phyloP scores from a whole-genome alignment of 257 asterid genomes.

The Euphrasia confusa region DNA sequence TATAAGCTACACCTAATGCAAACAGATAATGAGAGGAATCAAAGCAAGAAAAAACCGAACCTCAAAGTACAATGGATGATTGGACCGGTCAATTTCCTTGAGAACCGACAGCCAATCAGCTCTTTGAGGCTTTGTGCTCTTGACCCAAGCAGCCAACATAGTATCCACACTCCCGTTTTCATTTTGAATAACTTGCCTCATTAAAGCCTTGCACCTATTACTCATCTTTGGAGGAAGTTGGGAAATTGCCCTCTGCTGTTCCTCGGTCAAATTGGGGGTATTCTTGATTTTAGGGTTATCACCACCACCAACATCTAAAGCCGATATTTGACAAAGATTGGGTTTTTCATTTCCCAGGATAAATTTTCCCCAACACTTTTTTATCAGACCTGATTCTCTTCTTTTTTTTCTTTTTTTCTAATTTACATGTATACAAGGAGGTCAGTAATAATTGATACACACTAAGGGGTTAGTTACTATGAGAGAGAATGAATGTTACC shows the following conservation, averaged over 20 bases:
- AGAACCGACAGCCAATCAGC: constrained; percentile 84
- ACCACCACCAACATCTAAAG: too few species aligned
- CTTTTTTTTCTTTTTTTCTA: too few species aligned
- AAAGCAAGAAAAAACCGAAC: constrained; percentile 28
- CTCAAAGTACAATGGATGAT: constrained; percentile 66
- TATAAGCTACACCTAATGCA: not conserved
- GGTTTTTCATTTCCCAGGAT: too few species aligned
- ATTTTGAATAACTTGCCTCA: constrained; percentile 54
- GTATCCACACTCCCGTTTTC: constrained; percentile 47
- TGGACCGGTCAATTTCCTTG: constrained; percentile 59
- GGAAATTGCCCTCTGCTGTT: too few species aligned
- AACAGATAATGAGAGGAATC: not conserved
- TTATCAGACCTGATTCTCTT: too few species aligned
- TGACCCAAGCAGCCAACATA: constrained; percentile 76
- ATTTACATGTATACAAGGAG: too few species aligned
- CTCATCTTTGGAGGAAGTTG: constrained; percentile 58
- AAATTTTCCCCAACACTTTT: too few species aligned
- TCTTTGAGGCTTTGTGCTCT: constrained; percentile 68
- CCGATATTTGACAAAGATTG: too few species aligned
- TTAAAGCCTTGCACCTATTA: constrained; percentile 62
- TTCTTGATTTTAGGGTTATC: constrained; percentile 13
- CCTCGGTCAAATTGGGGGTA: constrained; percentile 41
- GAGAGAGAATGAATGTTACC: constrained; percentile 35
- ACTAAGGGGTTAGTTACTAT: not conserved
- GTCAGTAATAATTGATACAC: too few species aligned